A percentile compares a stretch with the other conserved stretches of the same genome.
Evolutionary conservation across 2,329 filamentous ascomycete species (phyloP).

Genomic region (Colletotrichum agaves): DNA sequence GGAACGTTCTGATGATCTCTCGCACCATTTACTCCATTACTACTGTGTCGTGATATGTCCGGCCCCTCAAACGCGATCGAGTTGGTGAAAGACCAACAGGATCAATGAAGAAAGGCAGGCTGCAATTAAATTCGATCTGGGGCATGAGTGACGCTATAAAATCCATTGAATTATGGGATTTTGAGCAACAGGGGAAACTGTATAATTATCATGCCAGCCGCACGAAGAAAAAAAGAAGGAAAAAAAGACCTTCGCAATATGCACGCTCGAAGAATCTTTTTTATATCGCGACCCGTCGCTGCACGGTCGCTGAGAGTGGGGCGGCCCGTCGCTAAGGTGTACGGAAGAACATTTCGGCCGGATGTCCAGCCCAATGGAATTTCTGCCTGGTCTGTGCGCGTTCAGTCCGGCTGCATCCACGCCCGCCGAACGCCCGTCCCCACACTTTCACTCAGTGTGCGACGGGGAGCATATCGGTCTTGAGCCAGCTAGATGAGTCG

Average conservation of each 20-base stretch:
- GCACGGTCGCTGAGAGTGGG: constrained; percentile 20
- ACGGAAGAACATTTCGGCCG: constrained; percentile 18
- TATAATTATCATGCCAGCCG: constrained; percentile 73
- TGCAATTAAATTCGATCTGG: constrained; percentile 86
- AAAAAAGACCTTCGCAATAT: constrained; percentile 43
- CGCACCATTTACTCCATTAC: not conserved
- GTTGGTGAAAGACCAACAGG: constrained; percentile 6
- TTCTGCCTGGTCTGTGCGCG: constrained; percentile 15
- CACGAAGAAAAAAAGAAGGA: constrained; percentile 75
- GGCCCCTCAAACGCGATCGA: constrained; percentile 47
- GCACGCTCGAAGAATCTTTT: constrained; percentile 23
- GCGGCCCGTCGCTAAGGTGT: not conserved
- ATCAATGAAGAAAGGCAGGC: constrained; percentile 57
- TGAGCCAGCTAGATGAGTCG: constrained; percentile 34
- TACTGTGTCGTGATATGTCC: constrained; percentile 51
- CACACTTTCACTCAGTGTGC: constrained; percentile 34
- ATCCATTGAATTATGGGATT: constrained; percentile 65
- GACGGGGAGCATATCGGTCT: constrained; percentile 23
- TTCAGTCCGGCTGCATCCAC: not conserved
- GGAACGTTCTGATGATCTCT: no score
- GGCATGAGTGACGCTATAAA: constrained; percentile 80
- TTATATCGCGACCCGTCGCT: constrained; percentile 30
- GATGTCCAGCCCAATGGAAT: not conserved
- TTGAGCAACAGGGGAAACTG: constrained; percentile 83
- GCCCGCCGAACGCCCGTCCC: constrained; percentile 12